A percentile compares a stretch with the other conserved stretches of the same genome.
Evolutionary conservation across 495 filamentous ascomycete genomes (phyloP).

Genomic region (Podospora bellae-mahoneyi): DNA sequence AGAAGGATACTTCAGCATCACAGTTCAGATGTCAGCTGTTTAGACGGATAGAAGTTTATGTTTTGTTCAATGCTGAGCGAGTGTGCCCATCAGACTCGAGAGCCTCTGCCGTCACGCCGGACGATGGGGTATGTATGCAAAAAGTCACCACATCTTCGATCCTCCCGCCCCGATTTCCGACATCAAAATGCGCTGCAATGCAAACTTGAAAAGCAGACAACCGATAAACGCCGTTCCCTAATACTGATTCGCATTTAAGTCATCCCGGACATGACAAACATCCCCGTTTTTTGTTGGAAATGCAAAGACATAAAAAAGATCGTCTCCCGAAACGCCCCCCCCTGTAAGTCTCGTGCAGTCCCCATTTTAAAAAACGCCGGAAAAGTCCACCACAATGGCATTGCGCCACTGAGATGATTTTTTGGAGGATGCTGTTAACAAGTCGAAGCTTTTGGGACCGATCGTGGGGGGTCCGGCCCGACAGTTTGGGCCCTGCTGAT

Average conservation of each 20-base stretch:
- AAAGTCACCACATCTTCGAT: background rate
- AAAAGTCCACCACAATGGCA: background rate
- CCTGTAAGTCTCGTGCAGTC: background rate
- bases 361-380: background rate
- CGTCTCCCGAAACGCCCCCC: background rate
- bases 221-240: background rate
- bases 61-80: background rate
- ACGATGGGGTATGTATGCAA: background rate
- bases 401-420: too few species aligned
- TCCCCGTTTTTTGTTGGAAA: background rate
- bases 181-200: background rate
- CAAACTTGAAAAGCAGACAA: background rate
- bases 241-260: background rate
- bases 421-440: background rate
- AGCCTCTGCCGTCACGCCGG: background rate
- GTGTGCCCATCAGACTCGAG: background rate
- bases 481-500: too few species aligned
- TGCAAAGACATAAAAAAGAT: background rate
- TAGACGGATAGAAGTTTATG: background rate
- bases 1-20: background rate
- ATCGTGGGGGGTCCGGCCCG: too few species aligned
- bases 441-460: too few species aligned
- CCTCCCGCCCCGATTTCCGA: background rate
- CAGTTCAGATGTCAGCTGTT: background rate
- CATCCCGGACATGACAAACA: background rate